Conservation (phyloP, 495 filamentous ascomycete species). For the Penicillium cinerascens region DNA sequence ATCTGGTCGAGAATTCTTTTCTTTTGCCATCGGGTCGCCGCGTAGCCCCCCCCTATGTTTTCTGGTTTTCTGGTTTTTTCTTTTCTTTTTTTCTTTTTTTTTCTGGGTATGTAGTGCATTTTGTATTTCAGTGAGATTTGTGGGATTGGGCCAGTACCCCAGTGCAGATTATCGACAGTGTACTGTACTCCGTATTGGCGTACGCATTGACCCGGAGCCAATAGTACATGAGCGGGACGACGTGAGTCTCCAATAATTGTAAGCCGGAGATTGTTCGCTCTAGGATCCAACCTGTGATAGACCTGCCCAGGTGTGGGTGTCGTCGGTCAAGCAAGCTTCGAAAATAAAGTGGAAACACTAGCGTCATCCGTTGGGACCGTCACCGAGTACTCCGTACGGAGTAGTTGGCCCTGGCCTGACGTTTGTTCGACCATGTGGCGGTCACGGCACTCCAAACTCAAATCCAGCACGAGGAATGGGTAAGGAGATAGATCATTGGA, state of each 20-base stretch:
- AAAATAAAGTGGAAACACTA: background rate
- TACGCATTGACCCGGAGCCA: background rate
- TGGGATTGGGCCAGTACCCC: background rate
- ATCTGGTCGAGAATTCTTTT: background rate
- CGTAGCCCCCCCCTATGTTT: too few relatives aligned
- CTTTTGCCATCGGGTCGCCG: too few relatives aligned
- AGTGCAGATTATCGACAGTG: background rate
- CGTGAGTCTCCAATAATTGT: background rate
- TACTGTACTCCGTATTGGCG: background rate
- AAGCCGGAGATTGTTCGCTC: background rate
- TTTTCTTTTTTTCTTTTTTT: constrained; percentile 3
- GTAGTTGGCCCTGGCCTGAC: background rate
- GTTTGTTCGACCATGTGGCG: constrained; percentile 7
- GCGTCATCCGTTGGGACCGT: too few relatives aligned
- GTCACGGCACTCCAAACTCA: background rate
- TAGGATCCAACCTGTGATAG: background rate
- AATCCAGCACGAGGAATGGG: background rate
- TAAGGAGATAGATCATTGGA: constrained; percentile 4
- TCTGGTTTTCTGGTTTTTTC: too few relatives aligned
- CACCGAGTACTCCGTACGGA: too few relatives aligned
- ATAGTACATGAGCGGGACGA: constrained; percentile 1
- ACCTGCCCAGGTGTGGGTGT: background rate
- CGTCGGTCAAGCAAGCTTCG: background rate
- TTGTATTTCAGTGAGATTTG: background rate
- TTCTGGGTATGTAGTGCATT: too few relatives aligned